These are phyloP conservation scores for Podospora anserina DNA, from an alignment of 495 filamentous ascomycete species.

Conservation along the genomic window DNA sequence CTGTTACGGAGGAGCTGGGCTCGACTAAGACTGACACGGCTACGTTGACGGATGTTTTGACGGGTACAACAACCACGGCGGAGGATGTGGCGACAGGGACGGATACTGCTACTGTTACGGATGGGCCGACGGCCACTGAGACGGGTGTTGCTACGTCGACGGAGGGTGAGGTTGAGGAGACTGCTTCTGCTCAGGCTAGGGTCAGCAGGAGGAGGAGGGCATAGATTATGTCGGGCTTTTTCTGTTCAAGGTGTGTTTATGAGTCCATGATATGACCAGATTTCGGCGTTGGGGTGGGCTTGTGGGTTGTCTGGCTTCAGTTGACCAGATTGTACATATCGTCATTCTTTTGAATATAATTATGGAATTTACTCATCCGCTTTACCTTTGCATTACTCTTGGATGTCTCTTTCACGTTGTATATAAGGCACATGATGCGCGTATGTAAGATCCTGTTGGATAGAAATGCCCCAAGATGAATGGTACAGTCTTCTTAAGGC, in stretches of 20 bases:
- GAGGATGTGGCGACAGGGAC: not conserved
- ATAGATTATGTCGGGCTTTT: not conserved
- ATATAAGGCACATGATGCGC: too few species aligned
- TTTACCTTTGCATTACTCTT: too few species aligned
- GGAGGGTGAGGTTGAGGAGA: not conserved
- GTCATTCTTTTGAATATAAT: too few species aligned
- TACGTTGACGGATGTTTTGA: not conserved
- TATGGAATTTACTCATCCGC: too few species aligned
- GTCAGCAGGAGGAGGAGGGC: not conserved
- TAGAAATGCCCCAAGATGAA: too few species aligned
- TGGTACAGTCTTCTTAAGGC: too few species aligned
- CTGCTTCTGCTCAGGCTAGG: not conserved
- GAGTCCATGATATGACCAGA: not conserved
- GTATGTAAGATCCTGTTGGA: too few species aligned
- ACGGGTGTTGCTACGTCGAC: not conserved
- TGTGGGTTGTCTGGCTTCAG: too few species aligned
- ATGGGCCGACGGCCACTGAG: not conserved
- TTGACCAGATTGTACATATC: too few species aligned
- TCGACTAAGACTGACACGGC: not conserved
- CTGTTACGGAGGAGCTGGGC: not conserved
- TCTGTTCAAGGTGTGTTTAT: not conserved
- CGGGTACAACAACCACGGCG: not conserved
- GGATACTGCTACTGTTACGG: not conserved
- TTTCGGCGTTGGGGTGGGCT: not conserved
- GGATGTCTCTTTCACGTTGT: too few species aligned